A percentile compares a stretch with the other conserved stretches of the same genome.
Evolutionary conservation across 2,329 filamentous ascomycete species (phyloP).

Genomic region (Colletotrichum ledebouriae): DNA sequence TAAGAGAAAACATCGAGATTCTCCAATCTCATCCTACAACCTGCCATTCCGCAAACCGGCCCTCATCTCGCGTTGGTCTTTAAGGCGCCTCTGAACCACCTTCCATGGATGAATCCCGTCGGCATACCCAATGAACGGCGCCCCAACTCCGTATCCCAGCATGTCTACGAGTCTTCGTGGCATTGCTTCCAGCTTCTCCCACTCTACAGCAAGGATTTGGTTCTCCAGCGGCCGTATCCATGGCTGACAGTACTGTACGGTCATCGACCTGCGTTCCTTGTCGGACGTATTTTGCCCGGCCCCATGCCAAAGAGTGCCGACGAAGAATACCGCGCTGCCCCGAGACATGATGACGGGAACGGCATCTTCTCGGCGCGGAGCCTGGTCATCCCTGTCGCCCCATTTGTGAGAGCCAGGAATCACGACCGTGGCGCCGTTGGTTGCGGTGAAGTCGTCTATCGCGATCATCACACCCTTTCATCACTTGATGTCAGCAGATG

Average conservation of each 20-base stretch:
- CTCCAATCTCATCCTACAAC: not conserved
- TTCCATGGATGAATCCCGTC: slow-evolving; percentile 44
- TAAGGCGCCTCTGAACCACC: slow-evolving; percentile 40
- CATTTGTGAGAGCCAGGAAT: slow-evolving; percentile 54
- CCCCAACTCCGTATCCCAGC: slow-evolving; percentile 46
- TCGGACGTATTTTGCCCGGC: slow-evolving; percentile 52
- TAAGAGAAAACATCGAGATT: not conserved
- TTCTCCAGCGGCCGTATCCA: slow-evolving; percentile 56
- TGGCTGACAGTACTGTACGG: slow-evolving; percentile 57
- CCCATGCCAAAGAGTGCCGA: slow-evolving; percentile 54
- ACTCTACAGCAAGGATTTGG: slow-evolving; percentile 52
- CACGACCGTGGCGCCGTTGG: slow-evolving; percentile 53
- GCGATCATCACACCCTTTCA: slow-evolving; percentile 48
- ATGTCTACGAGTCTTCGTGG: slow-evolving; percentile 45
- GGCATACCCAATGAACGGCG: slow-evolving; percentile 45
- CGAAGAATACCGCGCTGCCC: slow-evolving; percentile 53
- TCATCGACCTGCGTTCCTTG: slow-evolving; percentile 50
- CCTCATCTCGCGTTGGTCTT: slow-evolving; percentile 36
- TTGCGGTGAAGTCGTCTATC: slow-evolving; percentile 50
- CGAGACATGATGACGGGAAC: slow-evolving; percentile 52
- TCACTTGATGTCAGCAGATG: no score
- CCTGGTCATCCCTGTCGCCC: slow-evolving; percentile 45
- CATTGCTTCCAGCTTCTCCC: slow-evolving; percentile 44
- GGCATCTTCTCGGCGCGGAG: slow-evolving; percentile 47
- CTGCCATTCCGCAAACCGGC: not conserved